Evolutionary conservation across 805 yeast genomes (phyloP).

Genomic region (Metschnikowia peoriensis): DNA sequence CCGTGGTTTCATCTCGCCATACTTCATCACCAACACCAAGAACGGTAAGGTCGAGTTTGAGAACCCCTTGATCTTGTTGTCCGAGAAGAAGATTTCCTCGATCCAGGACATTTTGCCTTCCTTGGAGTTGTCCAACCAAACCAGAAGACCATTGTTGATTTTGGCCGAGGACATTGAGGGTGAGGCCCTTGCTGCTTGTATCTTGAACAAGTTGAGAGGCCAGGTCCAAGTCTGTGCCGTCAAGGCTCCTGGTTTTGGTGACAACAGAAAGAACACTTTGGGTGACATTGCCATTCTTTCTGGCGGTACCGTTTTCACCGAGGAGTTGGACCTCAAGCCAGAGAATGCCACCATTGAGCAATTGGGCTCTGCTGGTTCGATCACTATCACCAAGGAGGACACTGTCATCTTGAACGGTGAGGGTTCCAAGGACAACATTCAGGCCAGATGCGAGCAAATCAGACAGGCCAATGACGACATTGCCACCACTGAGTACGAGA

Average conservation of each 20-base stretch:
- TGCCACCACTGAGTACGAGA: conserved; percentile 84
- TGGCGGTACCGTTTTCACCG: conserved; percentile 90
- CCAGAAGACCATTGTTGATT: conserved; percentile 89
- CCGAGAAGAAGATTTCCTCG: conserved; percentile 89
- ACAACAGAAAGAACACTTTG: conserved; percentile 92
- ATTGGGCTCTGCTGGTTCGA: conserved; percentile 87
- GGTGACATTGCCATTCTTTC: conserved; percentile 95
- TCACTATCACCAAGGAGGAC: conserved; percentile 93
- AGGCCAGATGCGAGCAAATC: conserved; percentile 91
- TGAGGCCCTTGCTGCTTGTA: conserved; percentile 97
- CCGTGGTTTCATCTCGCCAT: conserved; percentile 95
- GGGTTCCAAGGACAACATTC: conserved; percentile 78
- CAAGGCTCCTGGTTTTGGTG: conserved; percentile 99
- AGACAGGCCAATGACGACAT: conserved; percentile 74
- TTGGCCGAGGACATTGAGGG: conserved; percentile 97
- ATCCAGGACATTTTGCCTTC: conserved; percentile 92
- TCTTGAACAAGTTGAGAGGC: conserved; percentile 94
- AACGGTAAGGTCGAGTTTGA: conserved; percentile 92
- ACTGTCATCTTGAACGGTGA: conserved; percentile 91
- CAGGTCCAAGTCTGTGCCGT: conserved; percentile 97
- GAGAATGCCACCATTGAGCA: conserved; percentile 89
- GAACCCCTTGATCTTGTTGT: conserved; percentile 82
- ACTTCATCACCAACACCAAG: conserved; percentile 93
- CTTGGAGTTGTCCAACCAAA: conserved; percentile 86
- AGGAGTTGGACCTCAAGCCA: conserved; percentile 93